Percentiles rank a stretch among this genome's conserved stretches.
Evolutionary conservation across 306 rosid species (phyloP).

Genomic region (apple (Malus domestica)): ASM211411v1 NC_041802.1:29548501-29549000

Average conservation of each 20-base stretch:
- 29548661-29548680: conserved; percentile 73
- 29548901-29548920: conserved; percentile 66
- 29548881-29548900: conserved; percentile 81
- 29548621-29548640: conserved; percentile 79
- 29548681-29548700: conserved; percentile 67
- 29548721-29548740: conserved; percentile 73
- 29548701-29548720: conserved; percentile 80
- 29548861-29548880: conserved; percentile 86
- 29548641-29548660: conserved; percentile 94
- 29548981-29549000: conserved; percentile 97
- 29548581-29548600: conserved; percentile 97
- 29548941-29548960: conserved; percentile 95
- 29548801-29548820: conserved; percentile 95
- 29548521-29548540: conserved; percentile 70
- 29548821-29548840: conserved; percentile 91
- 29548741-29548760: conserved; percentile 79
- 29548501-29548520: conserved; percentile 81
- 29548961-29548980: conserved; percentile 96
- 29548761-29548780: conserved; percentile 57
- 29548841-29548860: conserved; percentile 93
- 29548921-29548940: conserved; percentile 77
- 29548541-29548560: conserved; percentile 75
- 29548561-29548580: conserved; percentile 99
- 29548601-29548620: conserved; percentile 81
- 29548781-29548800: conserved; percentile 53